phyloP scores from a whole-genome alignment of 176 grass and related monocot genomes.

The Rhynchospora tenuis region DNA sequence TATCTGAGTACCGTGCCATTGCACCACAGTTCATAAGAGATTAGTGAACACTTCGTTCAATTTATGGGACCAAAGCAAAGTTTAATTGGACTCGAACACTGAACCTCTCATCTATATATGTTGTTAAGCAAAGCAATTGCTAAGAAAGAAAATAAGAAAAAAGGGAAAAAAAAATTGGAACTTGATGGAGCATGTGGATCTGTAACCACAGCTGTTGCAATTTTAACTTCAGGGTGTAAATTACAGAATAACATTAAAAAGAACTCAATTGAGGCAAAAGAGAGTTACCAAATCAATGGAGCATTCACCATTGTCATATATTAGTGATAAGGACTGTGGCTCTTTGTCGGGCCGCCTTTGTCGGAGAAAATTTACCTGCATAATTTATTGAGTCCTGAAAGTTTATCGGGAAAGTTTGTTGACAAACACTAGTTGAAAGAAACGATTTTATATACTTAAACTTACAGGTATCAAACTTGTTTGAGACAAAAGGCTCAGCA shows the following conservation, averaged over 20 bases:
- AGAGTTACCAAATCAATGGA: slow-evolving; percentile 86
- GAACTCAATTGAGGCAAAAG: slow-evolving; percentile 14
- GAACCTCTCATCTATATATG: not conserved
- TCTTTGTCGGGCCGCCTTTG: slow-evolving; percentile 77
- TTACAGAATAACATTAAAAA: slow-evolving; percentile 11
- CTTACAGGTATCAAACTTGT: not conserved
- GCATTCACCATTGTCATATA: slow-evolving; percentile 75
- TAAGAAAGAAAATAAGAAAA: not conserved
- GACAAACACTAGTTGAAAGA: not conserved
- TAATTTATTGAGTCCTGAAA: slow-evolving; percentile 28
- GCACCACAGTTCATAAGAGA: not conserved
- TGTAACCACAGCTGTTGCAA: not conserved
- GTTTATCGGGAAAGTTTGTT: not conserved
- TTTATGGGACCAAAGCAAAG: not conserved
- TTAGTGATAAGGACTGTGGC: slow-evolving; percentile 69
- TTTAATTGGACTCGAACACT: not conserved
- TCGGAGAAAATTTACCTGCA: slow-evolving; percentile 81
- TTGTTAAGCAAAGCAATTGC: not conserved
- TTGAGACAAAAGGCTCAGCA: too few relatives aligned
- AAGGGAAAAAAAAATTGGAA: not conserved
- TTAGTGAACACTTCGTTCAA: not conserved
- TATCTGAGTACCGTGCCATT: slow-evolving; percentile 37
- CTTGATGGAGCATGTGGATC: not conserved
- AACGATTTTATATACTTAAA: not conserved
- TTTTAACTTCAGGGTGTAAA: not conserved